Percentiles rank a stretch among this genome's conserved stretches.
phyloP scores from a whole-genome alignment of 345 rosid species.

The Gossypium sturtianum region DNA sequence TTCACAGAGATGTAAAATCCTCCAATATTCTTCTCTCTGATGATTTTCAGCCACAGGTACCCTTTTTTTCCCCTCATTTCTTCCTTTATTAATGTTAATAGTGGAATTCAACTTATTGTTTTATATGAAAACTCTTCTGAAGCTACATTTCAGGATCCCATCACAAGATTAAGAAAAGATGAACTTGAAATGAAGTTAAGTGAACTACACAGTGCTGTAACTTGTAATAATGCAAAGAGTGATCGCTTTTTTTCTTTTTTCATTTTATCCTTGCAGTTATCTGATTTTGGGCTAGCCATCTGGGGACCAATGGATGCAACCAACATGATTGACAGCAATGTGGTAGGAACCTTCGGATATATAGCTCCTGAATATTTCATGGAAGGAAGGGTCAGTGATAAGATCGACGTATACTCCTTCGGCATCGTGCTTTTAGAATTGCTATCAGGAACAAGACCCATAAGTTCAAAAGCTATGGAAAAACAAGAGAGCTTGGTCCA shows the following conservation, averaged over 20 bases:
- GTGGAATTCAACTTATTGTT: not conserved
- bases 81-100: not conserved
- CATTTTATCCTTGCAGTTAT: conserved; percentile 26
- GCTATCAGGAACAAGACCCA: conserved; percentile 43
- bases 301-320: conserved; percentile 36
- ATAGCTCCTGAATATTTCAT: conserved; percentile 56
- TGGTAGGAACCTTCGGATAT: conserved; percentile 54
- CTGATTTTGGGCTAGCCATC: conserved; percentile 54
- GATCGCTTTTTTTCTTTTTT: not conserved
- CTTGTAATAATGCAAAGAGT: not conserved
- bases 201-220: not conserved
- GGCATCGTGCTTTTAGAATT: conserved; percentile 50
- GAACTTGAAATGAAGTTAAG: not conserved
- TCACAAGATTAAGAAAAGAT: not conserved
- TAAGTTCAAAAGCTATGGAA: conserved; percentile 16
- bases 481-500: conserved; percentile 36
- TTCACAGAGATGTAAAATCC: conserved; percentile 56
- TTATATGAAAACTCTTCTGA: not conserved
- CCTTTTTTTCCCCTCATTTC: not conserved
- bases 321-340: conserved; percentile 21
- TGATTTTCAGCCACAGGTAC: conserved; percentile 42
- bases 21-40: conserved; percentile 51
- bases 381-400: conserved; percentile 46
- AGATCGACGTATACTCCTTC: conserved; percentile 45
- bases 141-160: not conserved